phyloP scores from a whole-genome alignment of 23 red algal genomes.

The Chondrus crispus region DNA sequence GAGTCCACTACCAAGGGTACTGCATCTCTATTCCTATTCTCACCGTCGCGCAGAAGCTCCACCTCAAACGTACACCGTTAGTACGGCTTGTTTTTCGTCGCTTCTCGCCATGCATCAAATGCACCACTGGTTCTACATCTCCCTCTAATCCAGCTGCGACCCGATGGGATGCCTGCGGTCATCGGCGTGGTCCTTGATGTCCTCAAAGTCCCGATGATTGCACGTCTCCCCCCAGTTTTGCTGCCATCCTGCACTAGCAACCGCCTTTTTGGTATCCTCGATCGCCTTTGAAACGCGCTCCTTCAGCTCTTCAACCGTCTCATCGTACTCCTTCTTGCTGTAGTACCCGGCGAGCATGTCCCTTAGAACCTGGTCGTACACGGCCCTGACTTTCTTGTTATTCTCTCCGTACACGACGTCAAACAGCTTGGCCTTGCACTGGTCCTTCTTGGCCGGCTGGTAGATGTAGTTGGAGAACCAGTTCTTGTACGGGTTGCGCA shows the following conservation, averaged over 20 bases:
- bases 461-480: constrained; percentile 54
- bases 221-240: constrained; percentile 1
- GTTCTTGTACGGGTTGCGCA: neutral
- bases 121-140: too few relatives aligned
- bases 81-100: too few relatives aligned
- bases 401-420: constrained; percentile 7
- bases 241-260: neutral
- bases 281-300: neutral
- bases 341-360: constrained; percentile 2
- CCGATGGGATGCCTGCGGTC: constrained; percentile 6
- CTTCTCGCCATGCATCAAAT: too few relatives aligned
- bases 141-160: constrained; percentile 21
- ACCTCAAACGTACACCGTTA: too few relatives aligned
- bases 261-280: constrained; percentile 5
- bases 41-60: too few relatives aligned
- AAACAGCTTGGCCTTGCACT: neutral
- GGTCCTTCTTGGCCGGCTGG: constrained; percentile 25
- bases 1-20: too few relatives aligned
- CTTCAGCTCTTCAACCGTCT: constrained; percentile 8
- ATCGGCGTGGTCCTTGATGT: constrained; percentile 30
- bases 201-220: constrained; percentile 28
- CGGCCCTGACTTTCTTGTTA: neutral
- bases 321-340: constrained; percentile 8
- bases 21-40: too few relatives aligned
- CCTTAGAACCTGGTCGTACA: neutral